A percentile compares a stretch with the other conserved stretches of the same genome.
Conservation (phyloP, 805 yeast genomes). For the Kluyveromyces lactis region DNA sequence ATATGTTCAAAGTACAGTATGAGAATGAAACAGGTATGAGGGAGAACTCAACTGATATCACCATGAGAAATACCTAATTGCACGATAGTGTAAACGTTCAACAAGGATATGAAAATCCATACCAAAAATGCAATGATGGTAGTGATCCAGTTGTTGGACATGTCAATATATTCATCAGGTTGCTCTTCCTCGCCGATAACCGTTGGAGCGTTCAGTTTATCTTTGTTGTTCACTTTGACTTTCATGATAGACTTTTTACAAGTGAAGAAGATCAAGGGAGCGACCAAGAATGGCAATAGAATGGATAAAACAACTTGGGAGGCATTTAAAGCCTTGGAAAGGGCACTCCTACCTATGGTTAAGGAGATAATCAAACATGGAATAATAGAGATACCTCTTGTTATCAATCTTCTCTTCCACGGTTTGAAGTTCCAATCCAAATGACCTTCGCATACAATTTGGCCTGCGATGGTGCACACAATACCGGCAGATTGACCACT, state of each 20-base stretch:
- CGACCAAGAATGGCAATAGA: slow-evolving; percentile 73
- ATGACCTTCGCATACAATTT: slow-evolving; percentile 87
- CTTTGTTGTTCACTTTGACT: slow-evolving; percentile 31
- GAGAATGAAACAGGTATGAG: no score
- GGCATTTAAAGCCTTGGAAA: slow-evolving; percentile 66
- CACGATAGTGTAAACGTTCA: slow-evolving; percentile 59
- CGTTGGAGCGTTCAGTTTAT: slow-evolving; percentile 9
- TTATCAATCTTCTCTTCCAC: slow-evolving; percentile 69
- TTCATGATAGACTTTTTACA: slow-evolving; percentile 62
- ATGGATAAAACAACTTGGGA: slow-evolving; percentile 81
- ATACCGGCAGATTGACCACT: slow-evolving; percentile 91
- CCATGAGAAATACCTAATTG: slow-evolving; percentile 28
- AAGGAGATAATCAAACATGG: slow-evolving; percentile 74
- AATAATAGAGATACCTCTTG: slow-evolving; percentile 68
- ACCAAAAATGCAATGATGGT: slow-evolving; percentile 43
- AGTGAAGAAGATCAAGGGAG: slow-evolving; percentile 81
- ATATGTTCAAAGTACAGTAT: no score
- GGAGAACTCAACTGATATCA: slow-evolving; percentile 12
- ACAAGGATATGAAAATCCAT: slow-evolving; percentile 65
- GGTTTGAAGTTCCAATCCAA: slow-evolving; percentile 74
- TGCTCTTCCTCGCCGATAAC: slow-evolving; percentile 11
- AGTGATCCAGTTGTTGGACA: slow-evolving; percentile 56
- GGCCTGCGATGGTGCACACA: slow-evolving; percentile 90
- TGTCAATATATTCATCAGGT: slow-evolving; percentile 33
- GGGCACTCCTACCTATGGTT: slow-evolving; percentile 64